Conservation (phyloP, 495 filamentous ascomycete genomes). For the Penicillium paxilli region DNA sequence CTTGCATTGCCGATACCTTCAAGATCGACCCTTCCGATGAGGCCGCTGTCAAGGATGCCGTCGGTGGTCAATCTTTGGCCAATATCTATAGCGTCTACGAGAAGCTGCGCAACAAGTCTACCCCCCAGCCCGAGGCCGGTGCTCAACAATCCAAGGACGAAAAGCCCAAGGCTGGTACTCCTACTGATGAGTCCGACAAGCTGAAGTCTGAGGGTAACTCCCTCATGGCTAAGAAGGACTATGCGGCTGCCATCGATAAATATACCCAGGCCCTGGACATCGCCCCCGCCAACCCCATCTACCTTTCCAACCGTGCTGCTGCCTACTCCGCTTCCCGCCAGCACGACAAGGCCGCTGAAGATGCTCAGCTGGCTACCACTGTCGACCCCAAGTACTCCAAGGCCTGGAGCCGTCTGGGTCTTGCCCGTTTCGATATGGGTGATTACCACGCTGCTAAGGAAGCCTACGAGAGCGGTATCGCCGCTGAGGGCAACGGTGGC, state of each 20-base stretch:
- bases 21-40: conserved; percentile 82
- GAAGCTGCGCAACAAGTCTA: conserved; percentile 76
- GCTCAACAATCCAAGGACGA: conserved; percentile 21
- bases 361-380: conserved; percentile 84
- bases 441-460: conserved; percentile 91
- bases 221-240: conserved; percentile 91
- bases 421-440: conserved; percentile 85
- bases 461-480: conserved; percentile 90
- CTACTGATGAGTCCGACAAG: conserved; percentile 70
- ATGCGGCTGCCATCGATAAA: conserved; percentile 71
- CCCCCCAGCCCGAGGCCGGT: conserved; percentile 26
- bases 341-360: conserved; percentile 75
- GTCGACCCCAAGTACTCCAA: conserved; percentile 93
- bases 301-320: conserved; percentile 95
- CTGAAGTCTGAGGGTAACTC: conserved; percentile 92
- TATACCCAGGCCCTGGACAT: conserved; percentile 84
- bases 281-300: conserved; percentile 86
- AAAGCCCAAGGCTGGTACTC: conserved; percentile 36
- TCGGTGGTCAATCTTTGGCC: conserved; percentile 81
- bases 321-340: conserved; percentile 80
- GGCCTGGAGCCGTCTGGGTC: conserved; percentile 89
- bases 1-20: conserved; percentile 93
- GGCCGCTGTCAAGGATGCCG: conserved; percentile 69
- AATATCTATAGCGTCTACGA: conserved; percentile 95
- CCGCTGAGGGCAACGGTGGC: conserved; percentile 89